Evolutionary conservation across 768 basidiomycete species (phyloP).

Genomic region (Cystobasidium tubakii): DNA sequence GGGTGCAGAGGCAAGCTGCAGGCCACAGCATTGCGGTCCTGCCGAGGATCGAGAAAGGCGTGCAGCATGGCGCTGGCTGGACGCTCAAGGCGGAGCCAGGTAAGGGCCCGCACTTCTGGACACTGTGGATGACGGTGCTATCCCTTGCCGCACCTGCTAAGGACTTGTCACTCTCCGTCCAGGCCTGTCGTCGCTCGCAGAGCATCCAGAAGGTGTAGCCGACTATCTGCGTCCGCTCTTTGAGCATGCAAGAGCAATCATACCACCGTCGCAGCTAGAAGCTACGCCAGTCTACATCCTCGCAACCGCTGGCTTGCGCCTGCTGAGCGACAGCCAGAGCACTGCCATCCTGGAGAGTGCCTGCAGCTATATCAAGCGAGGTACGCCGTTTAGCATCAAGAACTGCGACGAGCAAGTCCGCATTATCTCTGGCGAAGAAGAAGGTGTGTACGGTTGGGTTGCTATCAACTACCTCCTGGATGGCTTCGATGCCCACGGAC

Average conservation of each 20-base stretch:
- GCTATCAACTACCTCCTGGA: conserved; percentile 99
- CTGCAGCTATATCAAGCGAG: conserved; percentile 66
- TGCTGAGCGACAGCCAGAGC: conserved; percentile 66
- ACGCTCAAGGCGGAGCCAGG: conserved; percentile 88
- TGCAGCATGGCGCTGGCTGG: conserved; percentile 73
- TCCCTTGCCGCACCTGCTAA: no score
- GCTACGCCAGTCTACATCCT: conserved; percentile 87
- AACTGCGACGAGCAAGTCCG: conserved; percentile 81
- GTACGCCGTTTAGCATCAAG: conserved; percentile 75
- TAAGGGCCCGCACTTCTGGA: conserved; percentile 52
- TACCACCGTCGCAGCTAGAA: conserved; percentile 76
- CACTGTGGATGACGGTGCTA: no score
- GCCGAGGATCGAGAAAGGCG: conserved; percentile 87
- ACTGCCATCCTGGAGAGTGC: conserved; percentile 66
- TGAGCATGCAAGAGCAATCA: conserved; percentile 68
- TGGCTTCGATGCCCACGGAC: conserved; percentile 59
- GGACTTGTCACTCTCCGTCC: background rate
- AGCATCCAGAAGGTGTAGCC: conserved; percentile 64
- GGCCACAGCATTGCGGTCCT: conserved; percentile 57
- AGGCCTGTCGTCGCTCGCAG: conserved; percentile 82
- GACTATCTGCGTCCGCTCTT: conserved; percentile 75
- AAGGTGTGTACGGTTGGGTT: conserved; percentile 97
- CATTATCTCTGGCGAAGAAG: conserved; percentile 96
- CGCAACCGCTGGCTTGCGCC: conserved; percentile 95
- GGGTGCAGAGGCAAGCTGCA: conserved; percentile 54